A percentile compares a stretch with the other conserved stretches of the same genome.
These are phyloP conservation scores for Xylaria longipes DNA, from an alignment of 495 filamentous ascomycete genomes.

Conservation along the genomic window DNA sequence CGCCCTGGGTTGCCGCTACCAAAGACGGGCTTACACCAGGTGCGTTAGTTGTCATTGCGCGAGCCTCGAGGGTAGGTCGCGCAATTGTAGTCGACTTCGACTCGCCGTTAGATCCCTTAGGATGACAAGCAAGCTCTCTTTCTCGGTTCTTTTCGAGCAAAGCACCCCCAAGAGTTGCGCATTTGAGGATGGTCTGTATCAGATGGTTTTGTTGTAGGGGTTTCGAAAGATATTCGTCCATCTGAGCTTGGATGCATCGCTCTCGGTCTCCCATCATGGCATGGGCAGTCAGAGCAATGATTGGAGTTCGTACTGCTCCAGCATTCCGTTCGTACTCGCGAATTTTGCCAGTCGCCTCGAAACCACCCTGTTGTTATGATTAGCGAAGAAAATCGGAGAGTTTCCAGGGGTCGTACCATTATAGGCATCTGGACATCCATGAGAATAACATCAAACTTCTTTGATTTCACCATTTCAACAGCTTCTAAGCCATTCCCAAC, in stretches of 20 bases:
- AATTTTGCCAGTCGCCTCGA: conserved; percentile 97
- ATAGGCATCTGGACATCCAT: conserved; percentile 99
- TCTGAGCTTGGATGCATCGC: conserved; percentile 97
- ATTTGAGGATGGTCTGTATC: conserved; percentile 98
- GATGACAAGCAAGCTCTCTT: conserved; percentile 50
- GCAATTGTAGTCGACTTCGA: conserved; percentile 32
- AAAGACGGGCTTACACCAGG: conserved; percentile 66
- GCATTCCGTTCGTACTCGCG: conserved; percentile 87
- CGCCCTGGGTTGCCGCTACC: conserved; percentile 65
- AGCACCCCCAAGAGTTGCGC: conserved; percentile 87
- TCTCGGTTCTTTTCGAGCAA: conserved; percentile 73
- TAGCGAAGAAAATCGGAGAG: conserved; percentile 34
- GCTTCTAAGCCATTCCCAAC: conserved; percentile 95
- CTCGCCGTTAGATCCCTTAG: conserved; percentile 33
- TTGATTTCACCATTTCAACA: conserved; percentile 84
- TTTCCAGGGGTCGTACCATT: conserved; percentile 64
- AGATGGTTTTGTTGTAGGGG: conserved; percentile 97
- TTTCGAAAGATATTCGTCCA: conserved; percentile 99
- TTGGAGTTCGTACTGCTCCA: conserved; percentile 82
- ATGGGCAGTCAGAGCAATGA: conserved; percentile 96
- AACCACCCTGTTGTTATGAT: conserved; percentile 72
- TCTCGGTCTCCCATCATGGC: conserved; percentile 99
- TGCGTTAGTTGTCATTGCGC: conserved; percentile 70
- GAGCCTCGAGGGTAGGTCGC: conserved; percentile 47
- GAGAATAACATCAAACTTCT: conserved; percentile 92